These are phyloP conservation scores for Tubosaeta sp. DNA, from an alignment of 768 basidiomycete genomes.

Conservation along the genomic window DNA sequence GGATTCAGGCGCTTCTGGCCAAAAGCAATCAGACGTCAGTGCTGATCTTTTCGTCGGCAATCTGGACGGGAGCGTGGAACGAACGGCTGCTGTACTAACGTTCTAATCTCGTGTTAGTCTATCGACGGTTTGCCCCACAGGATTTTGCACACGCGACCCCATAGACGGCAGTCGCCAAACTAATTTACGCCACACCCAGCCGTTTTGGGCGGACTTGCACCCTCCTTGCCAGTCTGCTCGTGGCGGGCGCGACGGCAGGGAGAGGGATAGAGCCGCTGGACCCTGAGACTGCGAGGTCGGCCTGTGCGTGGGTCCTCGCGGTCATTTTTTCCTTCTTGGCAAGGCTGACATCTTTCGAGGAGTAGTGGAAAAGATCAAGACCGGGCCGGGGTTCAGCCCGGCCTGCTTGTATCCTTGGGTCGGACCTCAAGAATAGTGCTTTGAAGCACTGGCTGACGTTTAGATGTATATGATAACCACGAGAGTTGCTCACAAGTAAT, in stretches of 20 bases:
- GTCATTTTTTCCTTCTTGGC: constrained; percentile 34
- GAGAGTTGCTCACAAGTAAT: neutral
- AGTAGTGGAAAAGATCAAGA: constrained; percentile 27
- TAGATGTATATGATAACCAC: neutral
- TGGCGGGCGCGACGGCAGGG: constrained; percentile 24
- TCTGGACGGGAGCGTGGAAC: constrained; percentile 91
- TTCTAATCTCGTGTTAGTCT: no score
- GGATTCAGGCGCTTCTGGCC: constrained; percentile 84
- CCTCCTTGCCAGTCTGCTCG: constrained; percentile 45
- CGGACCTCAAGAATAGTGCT: neutral
- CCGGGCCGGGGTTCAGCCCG: neutral
- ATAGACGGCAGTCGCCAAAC: no score
- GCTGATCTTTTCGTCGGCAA: constrained; percentile 97
- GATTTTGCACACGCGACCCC: no score
- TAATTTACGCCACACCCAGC: constrained; percentile 43
- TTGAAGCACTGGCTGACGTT: neutral
- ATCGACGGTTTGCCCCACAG: constrained; percentile 30
- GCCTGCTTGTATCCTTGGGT: neutral
- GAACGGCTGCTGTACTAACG: constrained; percentile 91
- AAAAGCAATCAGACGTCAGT: constrained; percentile 96
- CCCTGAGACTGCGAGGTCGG: constrained; percentile 60
- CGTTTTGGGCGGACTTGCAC: constrained; percentile 70
- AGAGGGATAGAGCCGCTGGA: constrained; percentile 45
- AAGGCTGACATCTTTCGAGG: constrained; percentile 2
- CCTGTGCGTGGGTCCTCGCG: constrained; percentile 64